Conservation (phyloP, 345 rosid genomes). For the Psidium guajava region DNA sequence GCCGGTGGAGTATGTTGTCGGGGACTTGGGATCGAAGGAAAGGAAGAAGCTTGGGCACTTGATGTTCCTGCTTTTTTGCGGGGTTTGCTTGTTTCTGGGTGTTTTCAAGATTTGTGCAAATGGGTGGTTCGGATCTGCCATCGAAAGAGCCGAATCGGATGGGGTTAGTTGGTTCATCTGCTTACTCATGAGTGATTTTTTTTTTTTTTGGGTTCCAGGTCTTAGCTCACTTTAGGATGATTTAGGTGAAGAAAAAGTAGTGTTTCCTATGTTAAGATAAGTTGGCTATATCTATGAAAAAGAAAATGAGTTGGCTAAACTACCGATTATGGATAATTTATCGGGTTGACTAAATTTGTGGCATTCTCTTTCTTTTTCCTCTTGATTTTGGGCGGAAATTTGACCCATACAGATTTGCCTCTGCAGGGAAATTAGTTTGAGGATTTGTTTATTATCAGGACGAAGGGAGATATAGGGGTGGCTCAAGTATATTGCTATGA, state of each 20-base stretch:
- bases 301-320: background rate
- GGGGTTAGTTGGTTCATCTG: slow-evolving; percentile 25
- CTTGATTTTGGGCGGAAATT: background rate
- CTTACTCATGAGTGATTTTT: background rate
- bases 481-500: background rate
- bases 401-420: background rate
- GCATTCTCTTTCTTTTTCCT: background rate
- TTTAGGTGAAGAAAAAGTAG: background rate
- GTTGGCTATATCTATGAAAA: background rate
- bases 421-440: background rate
- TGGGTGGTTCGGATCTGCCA: slow-evolving; percentile 88
- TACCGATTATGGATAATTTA: background rate
- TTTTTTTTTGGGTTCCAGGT: background rate
- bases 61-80: slow-evolving; percentile 80
- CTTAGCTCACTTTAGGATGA: background rate
- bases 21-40: slow-evolving; percentile 56
- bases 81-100: slow-evolving; percentile 75
- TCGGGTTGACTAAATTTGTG: background rate
- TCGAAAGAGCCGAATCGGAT: slow-evolving; percentile 40
- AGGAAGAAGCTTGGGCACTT: slow-evolving; percentile 75
- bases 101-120: slow-evolving; percentile 76
- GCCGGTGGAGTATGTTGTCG: slow-evolving; percentile 33
- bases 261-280: background rate
- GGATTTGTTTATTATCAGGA: background rate
- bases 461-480: background rate